These are phyloP conservation scores for Leucosporidium creatinivorum DNA, from an alignment of 768 basidiomycete species.

Conservation along the genomic window DNA sequence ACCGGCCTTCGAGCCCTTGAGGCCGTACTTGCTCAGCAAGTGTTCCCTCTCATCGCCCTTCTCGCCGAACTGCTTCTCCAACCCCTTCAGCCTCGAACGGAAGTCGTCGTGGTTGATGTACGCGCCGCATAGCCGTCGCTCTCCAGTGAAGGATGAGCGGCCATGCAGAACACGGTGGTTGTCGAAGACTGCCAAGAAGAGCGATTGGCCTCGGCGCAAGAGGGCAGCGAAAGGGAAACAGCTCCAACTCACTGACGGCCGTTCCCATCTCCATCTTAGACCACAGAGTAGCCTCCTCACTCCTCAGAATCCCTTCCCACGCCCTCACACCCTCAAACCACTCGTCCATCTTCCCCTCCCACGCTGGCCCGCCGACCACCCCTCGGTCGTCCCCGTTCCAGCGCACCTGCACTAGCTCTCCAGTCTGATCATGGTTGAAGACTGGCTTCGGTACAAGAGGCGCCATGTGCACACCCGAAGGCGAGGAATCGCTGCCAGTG, in stretches of 20 bases:
- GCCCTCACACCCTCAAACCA: conserved; percentile 79
- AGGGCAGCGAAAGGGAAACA: not conserved
- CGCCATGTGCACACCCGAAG: conserved; percentile 41
- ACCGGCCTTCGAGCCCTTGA: not conserved
- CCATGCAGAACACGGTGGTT: conserved; percentile 93
- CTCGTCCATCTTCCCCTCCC: conserved; percentile 58
- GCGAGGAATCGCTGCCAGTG: conserved; percentile 47
- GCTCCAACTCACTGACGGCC: conserved; percentile 58
- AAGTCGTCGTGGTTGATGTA: conserved; percentile 91
- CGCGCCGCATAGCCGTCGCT: conserved; percentile 88
- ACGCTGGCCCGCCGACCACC: conserved; percentile 51
- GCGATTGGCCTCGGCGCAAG: not conserved
- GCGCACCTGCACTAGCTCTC: conserved; percentile 67
- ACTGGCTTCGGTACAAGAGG: conserved; percentile 62
- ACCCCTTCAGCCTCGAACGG: conserved; percentile 56
- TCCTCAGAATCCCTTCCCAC: conserved; percentile 70
- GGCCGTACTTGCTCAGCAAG: not conserved
- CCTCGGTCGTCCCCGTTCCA: conserved; percentile 96
- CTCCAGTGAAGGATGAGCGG: conserved; percentile 79
- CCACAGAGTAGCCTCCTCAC: conserved; percentile 84
- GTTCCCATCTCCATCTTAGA: conserved; percentile 80
- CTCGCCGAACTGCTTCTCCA: conserved; percentile 33
- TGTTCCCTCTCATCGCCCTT: not conserved
- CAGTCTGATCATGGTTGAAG: conserved; percentile 57
- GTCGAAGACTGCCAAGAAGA: conserved; percentile 59